phyloP scores from a whole-genome alignment of 1,284 basidiomycete genomes.

The Naganishia sp. region DNA sequence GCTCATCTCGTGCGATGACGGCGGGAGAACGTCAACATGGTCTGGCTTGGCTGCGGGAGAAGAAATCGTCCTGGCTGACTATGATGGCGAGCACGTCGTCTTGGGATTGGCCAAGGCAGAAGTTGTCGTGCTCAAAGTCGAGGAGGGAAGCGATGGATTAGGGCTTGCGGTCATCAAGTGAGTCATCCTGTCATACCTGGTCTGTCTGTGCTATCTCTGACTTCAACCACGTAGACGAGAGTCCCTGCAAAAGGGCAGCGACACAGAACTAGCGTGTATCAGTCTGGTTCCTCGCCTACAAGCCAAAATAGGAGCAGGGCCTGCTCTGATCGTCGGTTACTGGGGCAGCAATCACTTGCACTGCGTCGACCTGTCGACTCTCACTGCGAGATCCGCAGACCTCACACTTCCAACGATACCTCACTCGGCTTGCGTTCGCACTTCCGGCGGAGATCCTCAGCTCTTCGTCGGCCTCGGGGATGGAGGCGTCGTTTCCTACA shows the following conservation, averaged over 20 bases:
- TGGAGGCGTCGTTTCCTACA: conserved; percentile 70
- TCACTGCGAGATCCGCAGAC: conserved; percentile 49
- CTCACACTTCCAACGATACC: conserved; percentile 34
- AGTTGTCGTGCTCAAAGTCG: conserved; percentile 59
- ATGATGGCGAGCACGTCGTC: conserved; percentile 66
- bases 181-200: not conserved
- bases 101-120: conserved; percentile 65
- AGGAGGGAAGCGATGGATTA: not conserved
- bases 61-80: conserved; percentile 67
- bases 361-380: conserved; percentile 60
- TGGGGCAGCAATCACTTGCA: conserved; percentile 72
- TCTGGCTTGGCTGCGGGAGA: conserved; percentile 46
- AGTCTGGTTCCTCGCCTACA: conserved; percentile 12
- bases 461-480: conserved; percentile 78
- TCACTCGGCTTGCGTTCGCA: conserved; percentile 30
- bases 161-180: conserved; percentile 16
- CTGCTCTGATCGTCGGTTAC: conserved; percentile 63
- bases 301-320: conserved; percentile 16
- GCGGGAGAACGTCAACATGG: conserved; percentile 25
- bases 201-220: not conserved
- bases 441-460: conserved; percentile 56
- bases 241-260: conserved; percentile 3
- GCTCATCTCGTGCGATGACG: conserved; percentile 33
- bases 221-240: conserved; percentile 27
- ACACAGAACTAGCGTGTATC: conserved; percentile 14